These are phyloP conservation scores for Gillenia trifoliata DNA, from an alignment of 306 rosid species.

Conservation along the genomic window DNA sequence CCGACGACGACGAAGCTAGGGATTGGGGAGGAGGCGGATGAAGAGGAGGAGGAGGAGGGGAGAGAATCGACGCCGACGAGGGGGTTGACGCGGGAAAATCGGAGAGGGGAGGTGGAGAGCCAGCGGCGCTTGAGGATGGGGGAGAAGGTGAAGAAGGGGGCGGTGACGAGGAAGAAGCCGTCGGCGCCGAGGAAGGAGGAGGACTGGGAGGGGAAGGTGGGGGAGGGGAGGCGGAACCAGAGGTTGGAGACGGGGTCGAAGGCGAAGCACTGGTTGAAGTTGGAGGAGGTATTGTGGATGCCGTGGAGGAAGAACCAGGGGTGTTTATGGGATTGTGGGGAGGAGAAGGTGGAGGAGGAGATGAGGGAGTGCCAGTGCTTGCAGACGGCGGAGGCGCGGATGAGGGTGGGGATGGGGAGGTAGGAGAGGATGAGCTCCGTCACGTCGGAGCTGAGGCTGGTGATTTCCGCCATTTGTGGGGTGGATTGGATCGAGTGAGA, in stretches of 20 bases:
- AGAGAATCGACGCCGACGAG: slow-evolving; percentile 49
- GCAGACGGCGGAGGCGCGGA: slow-evolving; percentile 64
- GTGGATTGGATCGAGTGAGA: neutral
- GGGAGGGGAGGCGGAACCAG: slow-evolving; percentile 62
- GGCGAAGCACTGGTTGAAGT: slow-evolving; percentile 73
- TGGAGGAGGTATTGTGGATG: slow-evolving; percentile 73
- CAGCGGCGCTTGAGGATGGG: slow-evolving; percentile 39
- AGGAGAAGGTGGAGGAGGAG: slow-evolving; percentile 44
- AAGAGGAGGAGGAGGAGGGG: neutral
- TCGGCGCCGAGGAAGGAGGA: slow-evolving; percentile 55
- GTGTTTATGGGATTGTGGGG: neutral
- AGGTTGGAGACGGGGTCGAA: slow-evolving; percentile 63
- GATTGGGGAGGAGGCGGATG: neutral
- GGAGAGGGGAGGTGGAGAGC: slow-evolving; percentile 52
- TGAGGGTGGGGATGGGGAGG: slow-evolving; percentile 55
- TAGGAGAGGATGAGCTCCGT: slow-evolving; percentile 52
- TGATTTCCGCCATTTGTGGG: slow-evolving; percentile 40
- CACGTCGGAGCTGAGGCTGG: slow-evolving; percentile 49
- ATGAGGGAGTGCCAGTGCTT: slow-evolving; percentile 60
- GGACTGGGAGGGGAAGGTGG: slow-evolving; percentile 21
- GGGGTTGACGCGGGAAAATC: slow-evolving; percentile 67
- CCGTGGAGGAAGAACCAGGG: slow-evolving; percentile 88
- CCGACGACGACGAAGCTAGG: slow-evolving; percentile 58
- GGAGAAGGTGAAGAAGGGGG: slow-evolving; percentile 54
- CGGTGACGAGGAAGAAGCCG: slow-evolving; percentile 63